Base-by-base conservation (phyloP, 1,284 basidiomycete genomes). In the Ceratobasidium sp. region DNA sequence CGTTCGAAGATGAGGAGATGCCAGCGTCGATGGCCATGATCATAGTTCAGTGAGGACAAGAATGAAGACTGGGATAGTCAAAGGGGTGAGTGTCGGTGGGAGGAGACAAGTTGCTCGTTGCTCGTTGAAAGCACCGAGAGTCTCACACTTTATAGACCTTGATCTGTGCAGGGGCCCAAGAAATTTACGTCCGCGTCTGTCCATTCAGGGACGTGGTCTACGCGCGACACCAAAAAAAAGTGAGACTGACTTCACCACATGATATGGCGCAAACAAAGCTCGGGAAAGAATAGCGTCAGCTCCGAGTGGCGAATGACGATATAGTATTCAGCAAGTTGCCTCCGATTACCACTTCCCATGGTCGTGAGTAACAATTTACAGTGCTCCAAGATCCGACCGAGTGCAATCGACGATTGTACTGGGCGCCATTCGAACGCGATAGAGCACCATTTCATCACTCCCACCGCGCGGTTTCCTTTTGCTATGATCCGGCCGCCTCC, bases 381-480 rank as follows among this genome's bases (percentile, higher is more conserved):
- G 6, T 24, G 47, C 36, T 45, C 24, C 44, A 59, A 71, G 66
- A 71, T 71, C 66, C 66, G 66, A 54, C 66, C 66, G 66, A 54
- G 22, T 44, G 41, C n/a, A 59, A 71, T 57, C 53, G 53, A 56
- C 54, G 53, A 71, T 33, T 54, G 66, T 71, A 29, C 17, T 59
- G 66, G 54, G 65, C 65, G 66, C 54, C 41, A 48, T 59, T 24
- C n/a, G 54, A 48, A 24, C 22, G 6, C 65, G 66, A 71, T 71
- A 57, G 41, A 57, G 8, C 41, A 27, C 33, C 14, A 71, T 71
- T 71, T 71, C 53, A 71, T 71, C 53, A 71, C 22, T 29, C 44
- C 54, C 66, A 71, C 66, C 66, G 66, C 54, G 66, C 66, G 66
- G 66, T 71, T 71, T 57, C 66, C 54, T 59, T 71, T 59, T 57